Evolutionary conservation across 2,329 filamentous ascomycete genomes (phyloP), one percentile per base, ranked within the genome.

Genomic region (Diplodia mutila): DNA sequence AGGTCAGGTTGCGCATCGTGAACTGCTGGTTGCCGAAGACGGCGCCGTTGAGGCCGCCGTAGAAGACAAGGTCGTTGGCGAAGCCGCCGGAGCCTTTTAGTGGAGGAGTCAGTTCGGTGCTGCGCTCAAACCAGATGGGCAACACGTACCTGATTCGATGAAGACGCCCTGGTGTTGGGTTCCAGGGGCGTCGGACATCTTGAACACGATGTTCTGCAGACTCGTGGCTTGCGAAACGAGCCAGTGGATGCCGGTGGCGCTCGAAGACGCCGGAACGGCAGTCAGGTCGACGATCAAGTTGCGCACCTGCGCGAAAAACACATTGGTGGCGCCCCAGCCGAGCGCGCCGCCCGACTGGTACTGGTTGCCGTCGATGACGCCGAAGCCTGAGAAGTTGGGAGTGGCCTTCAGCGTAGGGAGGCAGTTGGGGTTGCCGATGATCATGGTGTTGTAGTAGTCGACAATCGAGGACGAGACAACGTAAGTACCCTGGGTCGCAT

Each of bases 201-300:
- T 76, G 74, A 83, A 82, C 1, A 80, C 71, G 2, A 83, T 70
- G 59, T 83, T 83, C 70, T 83, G 80, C 7, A 83, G 71, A 61
- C 76, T 80, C 1, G 81, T 83, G 0, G 79, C 79, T 68, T 83
- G 81, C n/a, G 79, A 79, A 21, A 78, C 81, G 5, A 79, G 80
- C 80, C 81, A 83, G 64, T 83, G 80, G 21, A 83, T 75, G 34
- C 80, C 79, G 14, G 63, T 66, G 1, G 83, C 81, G 2, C 79
- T 73, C 9, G 78, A 80, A n/a, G 77, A 72, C 0, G 83, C 75
- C 27, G 83, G 80, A 0, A 88, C 80, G 1, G 77, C 76, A 1
- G 84, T 87, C 46, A 83, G 80, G 73, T 91, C 89, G 48, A 91
- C 80, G 66, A 88, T 80, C 59, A 92, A 82, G 73, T 92, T 91